A percentile compares a stretch with the other conserved stretches of the same genome.
Evolutionary conservation across 495 filamentous ascomycete species (phyloP).

Genomic region (Letharia lupina): DNA sequence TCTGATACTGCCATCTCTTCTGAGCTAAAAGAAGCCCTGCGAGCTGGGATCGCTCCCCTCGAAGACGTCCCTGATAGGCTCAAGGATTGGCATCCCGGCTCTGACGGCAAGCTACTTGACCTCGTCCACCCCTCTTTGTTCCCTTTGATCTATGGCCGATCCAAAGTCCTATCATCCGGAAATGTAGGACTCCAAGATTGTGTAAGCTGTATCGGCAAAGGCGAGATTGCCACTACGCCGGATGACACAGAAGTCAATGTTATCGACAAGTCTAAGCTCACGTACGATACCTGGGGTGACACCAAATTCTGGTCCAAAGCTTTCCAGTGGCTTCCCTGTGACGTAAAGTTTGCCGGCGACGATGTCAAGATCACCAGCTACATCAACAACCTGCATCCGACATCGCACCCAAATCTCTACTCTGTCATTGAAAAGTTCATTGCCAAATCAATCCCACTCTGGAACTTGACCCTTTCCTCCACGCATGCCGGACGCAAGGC

Average conservation of each 20-base stretch:
- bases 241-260: slow-evolving; percentile 15
- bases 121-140: slow-evolving; percentile 56
- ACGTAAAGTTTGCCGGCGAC: slow-evolving; percentile 38
- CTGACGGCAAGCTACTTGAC: slow-evolving; percentile 47
- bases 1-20: slow-evolving; percentile 32
- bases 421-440: slow-evolving; percentile 43
- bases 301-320: slow-evolving; percentile 23
- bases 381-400: slow-evolving; percentile 55
- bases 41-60: slow-evolving; percentile 29
- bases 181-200: slow-evolving; percentile 38
- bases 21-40: slow-evolving; percentile 27
- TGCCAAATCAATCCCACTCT: slow-evolving; percentile 41
- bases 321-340: slow-evolving; percentile 55
- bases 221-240: slow-evolving; percentile 25
- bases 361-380: slow-evolving; percentile 36
- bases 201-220: slow-evolving; percentile 33
- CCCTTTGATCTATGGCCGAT: slow-evolving; percentile 48
- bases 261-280: background rate
- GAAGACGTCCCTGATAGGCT: slow-evolving; percentile 37
- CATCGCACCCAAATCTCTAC: slow-evolving; percentile 41
- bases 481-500: background rate
- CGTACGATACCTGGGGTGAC: background rate
- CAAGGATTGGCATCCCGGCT: slow-evolving; percentile 54
- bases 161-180: slow-evolving; percentile 36
- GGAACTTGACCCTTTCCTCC: slow-evolving; percentile 36